phyloP scores from a whole-genome alignment of 2,329 filamentous ascomycete species.

The Nothophaeocryptopus gaeumannii region DNA sequence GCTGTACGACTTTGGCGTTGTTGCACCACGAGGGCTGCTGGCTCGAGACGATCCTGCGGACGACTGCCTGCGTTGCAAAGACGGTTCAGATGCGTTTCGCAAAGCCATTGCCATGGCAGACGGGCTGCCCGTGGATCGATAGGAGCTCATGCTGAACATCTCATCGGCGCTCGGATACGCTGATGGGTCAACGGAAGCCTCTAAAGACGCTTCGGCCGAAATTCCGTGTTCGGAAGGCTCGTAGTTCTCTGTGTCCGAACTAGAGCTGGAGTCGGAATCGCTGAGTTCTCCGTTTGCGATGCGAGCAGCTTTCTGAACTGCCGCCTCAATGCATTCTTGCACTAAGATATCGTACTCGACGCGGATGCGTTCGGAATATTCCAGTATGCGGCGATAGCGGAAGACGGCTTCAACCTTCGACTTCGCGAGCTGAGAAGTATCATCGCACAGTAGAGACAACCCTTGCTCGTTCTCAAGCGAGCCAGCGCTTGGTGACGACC shows the following conservation, averaged over 20 bases:
- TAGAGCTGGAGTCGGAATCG: slow-evolving; percentile 72
- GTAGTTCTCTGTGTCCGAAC: slow-evolving; percentile 25
- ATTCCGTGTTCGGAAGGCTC: slow-evolving; percentile 24
- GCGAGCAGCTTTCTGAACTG: slow-evolving; percentile 81
- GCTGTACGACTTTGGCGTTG: slow-evolving; percentile 81
- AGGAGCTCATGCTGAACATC: slow-evolving; percentile 21
- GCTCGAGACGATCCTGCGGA: slow-evolving; percentile 76
- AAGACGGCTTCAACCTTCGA: slow-evolving; percentile 91
- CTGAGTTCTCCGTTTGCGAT: slow-evolving; percentile 83
- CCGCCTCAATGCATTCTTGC: slow-evolving; percentile 91
- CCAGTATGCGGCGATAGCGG: slow-evolving; percentile 85
- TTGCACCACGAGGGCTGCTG: slow-evolving; percentile 78
- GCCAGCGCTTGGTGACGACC: slow-evolving; percentile 91
- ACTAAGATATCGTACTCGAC: slow-evolving; percentile 90
- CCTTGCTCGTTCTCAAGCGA: slow-evolving; percentile 92
- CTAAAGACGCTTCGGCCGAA: slow-evolving; percentile 39
- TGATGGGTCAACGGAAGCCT: slow-evolving; percentile 46
- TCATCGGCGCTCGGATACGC: slow-evolving; percentile 31
- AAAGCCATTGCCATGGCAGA: slow-evolving; percentile 58
- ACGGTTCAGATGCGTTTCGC: slow-evolving; percentile 53
- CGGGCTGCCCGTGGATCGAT: slow-evolving; percentile 28
- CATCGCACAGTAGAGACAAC: slow-evolving; percentile 78
- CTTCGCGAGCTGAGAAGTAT: slow-evolving; percentile 80
- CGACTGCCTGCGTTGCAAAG: slow-evolving; percentile 52
- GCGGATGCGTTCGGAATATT: slow-evolving; percentile 93